Conservation (phyloP, 176 grass and related monocot genomes). For the Dactylis glomerata region DNA sequence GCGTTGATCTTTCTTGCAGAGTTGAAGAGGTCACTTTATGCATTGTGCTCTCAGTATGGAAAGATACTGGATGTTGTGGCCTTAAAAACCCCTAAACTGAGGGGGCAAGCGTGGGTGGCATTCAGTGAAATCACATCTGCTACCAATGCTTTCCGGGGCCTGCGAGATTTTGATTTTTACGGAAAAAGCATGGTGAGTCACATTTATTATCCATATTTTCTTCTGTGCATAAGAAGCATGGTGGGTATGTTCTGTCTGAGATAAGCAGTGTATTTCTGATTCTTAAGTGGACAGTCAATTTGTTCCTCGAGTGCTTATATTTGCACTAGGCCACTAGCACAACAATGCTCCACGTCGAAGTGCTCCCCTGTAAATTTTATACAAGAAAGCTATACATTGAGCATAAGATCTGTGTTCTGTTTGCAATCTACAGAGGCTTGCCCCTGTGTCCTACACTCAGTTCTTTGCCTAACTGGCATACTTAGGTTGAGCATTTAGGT, state of each 20-base stretch:
- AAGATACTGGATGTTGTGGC: conserved; percentile 89
- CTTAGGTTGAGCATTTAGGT: not conserved
- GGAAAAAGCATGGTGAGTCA: conserved; percentile 76
- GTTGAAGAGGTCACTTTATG: conserved; percentile 85
- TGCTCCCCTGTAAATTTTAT: not conserved
- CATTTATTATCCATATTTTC: not conserved
- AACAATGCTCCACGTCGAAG: not conserved
- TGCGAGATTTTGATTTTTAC: conserved; percentile 94
- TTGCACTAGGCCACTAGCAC: not conserved
- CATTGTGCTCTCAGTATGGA: conserved; percentile 96
- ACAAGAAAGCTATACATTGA: not conserved
- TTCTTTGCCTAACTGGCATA: not conserved
- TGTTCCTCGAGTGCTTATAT: not conserved
- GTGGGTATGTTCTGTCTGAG: not conserved
- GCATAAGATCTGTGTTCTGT: not conserved
- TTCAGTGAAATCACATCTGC: conserved; percentile 88
- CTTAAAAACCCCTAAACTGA: conserved; percentile 82
- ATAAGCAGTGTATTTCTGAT: not conserved
- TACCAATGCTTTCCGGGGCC: conserved; percentile 86
- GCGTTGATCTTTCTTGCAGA: conserved; percentile 42
- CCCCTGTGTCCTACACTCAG: not conserved
- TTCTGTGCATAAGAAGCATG: not conserved
- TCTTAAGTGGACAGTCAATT: not conserved
- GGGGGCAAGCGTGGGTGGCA: conserved; percentile 95
- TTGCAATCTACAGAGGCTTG: not conserved